Base-by-base conservation (phyloP, 257 asterid species). In the Coffea canephora region DNA sequence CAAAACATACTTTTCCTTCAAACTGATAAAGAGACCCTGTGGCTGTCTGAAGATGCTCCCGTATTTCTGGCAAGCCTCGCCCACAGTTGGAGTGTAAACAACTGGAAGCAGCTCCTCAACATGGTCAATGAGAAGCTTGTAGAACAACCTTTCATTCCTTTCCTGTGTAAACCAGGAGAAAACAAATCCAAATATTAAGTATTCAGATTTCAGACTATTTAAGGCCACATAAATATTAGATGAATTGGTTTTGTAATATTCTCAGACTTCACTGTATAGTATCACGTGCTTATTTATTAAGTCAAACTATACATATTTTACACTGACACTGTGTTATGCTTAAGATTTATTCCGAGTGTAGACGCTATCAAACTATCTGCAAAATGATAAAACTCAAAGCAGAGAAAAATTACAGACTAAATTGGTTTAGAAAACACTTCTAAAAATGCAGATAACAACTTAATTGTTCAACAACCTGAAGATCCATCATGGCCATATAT, bases 401-500 rank as follows among this genome's bases (percentile, higher is more conserved):
- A 3, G 48, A 18, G 43, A 59, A 57, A 50, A 48, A 34, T 71
- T 57, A 59, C 64, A 48, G 5, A 21, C 34, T 59, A 8, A 77
- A 54, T 50, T 77, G 46, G n/a, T 9, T 9, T 2, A 15, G 50
- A 14, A 66, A 66, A 34, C 50, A 71, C 15, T 5, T 15, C 59
- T 8, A 64, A 23, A 61, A 66, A 72, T 61, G 48, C 66, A 71
- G 23, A 16, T 55, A 59, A 76, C 59, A 54, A 71, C 23, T 19
- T 46, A 49, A 74, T 19, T 21, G 78, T 52, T 7, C 23, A 19
- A 79, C 78, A 84, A 95, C 99, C 99, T 95, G 99, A 82, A 96
- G 98, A 88, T 96, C 99, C 99, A 92, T 96, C 99, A 96, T 96
- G 82, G 99, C 99, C 98, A 94, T 96, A 90, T 96, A 96, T 82